A percentile compares a stretch with the other conserved stretches of the same genome.
Conservation (phyloP, 257 asterid species). For the Nicotiana tomentosiformis region DNA sequence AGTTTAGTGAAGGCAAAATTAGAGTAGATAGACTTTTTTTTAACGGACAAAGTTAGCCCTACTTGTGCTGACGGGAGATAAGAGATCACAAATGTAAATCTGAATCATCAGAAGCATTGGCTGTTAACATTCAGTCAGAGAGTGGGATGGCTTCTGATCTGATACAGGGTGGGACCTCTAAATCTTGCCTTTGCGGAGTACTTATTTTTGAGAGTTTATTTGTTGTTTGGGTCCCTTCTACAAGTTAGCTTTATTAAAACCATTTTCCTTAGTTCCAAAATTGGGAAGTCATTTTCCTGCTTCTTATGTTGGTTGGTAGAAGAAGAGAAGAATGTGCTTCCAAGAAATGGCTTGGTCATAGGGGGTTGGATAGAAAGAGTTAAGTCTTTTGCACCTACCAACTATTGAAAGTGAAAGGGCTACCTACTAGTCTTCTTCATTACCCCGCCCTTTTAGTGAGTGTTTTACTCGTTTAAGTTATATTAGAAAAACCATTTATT, state of each 20-base stretch:
- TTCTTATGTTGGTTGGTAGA: background rate
- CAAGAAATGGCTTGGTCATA: background rate
- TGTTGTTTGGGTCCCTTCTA: background rate
- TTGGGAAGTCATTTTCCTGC: background rate
- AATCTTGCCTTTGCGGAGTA: background rate
- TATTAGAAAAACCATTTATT: background rate
- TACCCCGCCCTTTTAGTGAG: background rate
- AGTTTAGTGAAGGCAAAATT: background rate
- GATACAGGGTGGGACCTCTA: background rate
- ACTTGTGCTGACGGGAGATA: too few relatives aligned
- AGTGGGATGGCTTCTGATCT: background rate
- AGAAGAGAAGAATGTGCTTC: background rate
- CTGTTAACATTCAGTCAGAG: background rate
- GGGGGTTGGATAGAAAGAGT: background rate
- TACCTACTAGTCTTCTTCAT: conserved; percentile 7
- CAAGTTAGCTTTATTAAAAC: background rate
- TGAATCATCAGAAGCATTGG: background rate
- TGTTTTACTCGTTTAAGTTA: background rate
- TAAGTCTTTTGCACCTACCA: background rate
- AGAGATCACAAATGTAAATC: background rate
- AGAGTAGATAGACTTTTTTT: background rate
- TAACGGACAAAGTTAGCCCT: background rate
- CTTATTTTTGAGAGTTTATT: background rate
- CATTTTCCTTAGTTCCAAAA: background rate
- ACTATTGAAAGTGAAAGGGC: background rate